Percentiles rank a stretch among this genome's conserved stretches.
These are phyloP conservation scores for Boletus rufocinnamomeus DNA, from an alignment of 768 basidiomycete species.

Conservation along the genomic window DNA sequence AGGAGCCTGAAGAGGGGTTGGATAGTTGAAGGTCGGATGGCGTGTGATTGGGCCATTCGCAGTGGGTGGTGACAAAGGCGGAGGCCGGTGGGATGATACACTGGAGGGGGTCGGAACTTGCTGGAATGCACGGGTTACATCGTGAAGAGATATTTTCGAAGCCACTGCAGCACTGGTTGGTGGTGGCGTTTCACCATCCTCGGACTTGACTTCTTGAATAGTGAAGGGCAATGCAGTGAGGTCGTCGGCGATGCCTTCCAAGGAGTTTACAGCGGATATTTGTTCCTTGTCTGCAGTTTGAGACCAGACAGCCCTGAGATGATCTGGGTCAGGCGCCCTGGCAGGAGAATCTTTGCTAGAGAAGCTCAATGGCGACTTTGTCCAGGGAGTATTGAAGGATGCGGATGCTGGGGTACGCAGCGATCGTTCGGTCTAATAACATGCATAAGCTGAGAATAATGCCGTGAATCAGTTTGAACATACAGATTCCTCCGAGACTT, in stretches of 20 bases:
- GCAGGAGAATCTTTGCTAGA: conserved; percentile 68
- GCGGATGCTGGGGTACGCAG: conserved; percentile 48
- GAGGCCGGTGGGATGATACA: conserved; percentile 46
- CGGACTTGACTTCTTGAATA: conserved; percentile 83
- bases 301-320: conserved; percentile 83
- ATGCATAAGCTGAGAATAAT: conserved; percentile 14
- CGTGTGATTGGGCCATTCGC: conserved; percentile 36
- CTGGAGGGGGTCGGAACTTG: conserved; percentile 70
- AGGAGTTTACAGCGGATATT: conserved; percentile 69
- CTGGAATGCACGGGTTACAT: conserved; percentile 86
- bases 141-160: conserved; percentile 77
- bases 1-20: conserved; percentile 46
- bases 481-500: conserved; percentile 57
- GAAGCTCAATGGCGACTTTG: conserved; percentile 51
- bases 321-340: conserved; percentile 77
- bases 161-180: conserved; percentile 56
- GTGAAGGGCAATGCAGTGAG: conserved; percentile 77
- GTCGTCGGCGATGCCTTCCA: conserved; percentile 84
- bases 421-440: conserved; percentile 43
- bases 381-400: conserved; percentile 48
- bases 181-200: conserved; percentile 80
- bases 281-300: conserved; percentile 73
- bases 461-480: conserved; percentile 26
- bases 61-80: conserved; percentile 52
- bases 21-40: conserved; percentile 29